Evolutionary conservation across 164 flowering plant species (phyloP).

Genomic region (Dillenia suffruticosa): DNA sequence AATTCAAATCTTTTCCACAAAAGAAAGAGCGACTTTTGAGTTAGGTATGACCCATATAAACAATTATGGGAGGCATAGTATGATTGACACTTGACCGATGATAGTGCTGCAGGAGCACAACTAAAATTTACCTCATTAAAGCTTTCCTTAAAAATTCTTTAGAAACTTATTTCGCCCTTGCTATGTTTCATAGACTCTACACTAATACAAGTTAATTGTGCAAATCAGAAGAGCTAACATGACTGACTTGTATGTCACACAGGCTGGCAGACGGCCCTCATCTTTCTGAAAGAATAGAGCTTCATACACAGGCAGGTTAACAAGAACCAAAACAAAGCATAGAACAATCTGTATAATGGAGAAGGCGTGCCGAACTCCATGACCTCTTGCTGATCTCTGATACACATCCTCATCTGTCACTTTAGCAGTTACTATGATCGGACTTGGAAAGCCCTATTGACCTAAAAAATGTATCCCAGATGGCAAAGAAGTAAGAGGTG

Average conservation of each 20-base stretch:
- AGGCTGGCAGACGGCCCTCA: conserved; percentile 20
- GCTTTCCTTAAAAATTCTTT: too few relatives aligned
- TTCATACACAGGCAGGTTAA: conserved; percentile 23
- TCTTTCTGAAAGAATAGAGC: conserved; percentile 28
- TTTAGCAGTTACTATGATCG: conserved; percentile 22
- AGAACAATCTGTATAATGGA: conserved; percentile 19
- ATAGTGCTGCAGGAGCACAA: too few relatives aligned
- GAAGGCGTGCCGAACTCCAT: conserved; percentile 37
- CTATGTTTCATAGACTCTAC: too few relatives aligned
- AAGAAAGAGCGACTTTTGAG: too few relatives aligned
- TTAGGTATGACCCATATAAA: too few relatives aligned
- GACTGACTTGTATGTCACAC: conserved; percentile 14
- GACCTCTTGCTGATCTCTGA: conserved; percentile 24
- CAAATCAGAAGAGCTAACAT: conserved; percentile 14
- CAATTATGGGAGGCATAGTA: too few relatives aligned
- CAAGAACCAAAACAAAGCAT: conserved; percentile 16
- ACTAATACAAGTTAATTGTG: conserved; percentile 7
- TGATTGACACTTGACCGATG: too few relatives aligned
- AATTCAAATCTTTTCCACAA: too few relatives aligned
- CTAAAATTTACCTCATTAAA: too few relatives aligned
- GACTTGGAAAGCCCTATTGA: conserved; percentile 17
- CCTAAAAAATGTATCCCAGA: conserved; percentile 14
- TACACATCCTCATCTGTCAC: conserved; percentile 24
- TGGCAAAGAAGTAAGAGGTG: conserved; percentile 22
- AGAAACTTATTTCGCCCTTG: too few relatives aligned